Evolutionary conservation across 768 basidiomycete genomes (phyloP), one percentile per base, ranked within the genome.

Genomic region (Podaxis sp.): DNA sequence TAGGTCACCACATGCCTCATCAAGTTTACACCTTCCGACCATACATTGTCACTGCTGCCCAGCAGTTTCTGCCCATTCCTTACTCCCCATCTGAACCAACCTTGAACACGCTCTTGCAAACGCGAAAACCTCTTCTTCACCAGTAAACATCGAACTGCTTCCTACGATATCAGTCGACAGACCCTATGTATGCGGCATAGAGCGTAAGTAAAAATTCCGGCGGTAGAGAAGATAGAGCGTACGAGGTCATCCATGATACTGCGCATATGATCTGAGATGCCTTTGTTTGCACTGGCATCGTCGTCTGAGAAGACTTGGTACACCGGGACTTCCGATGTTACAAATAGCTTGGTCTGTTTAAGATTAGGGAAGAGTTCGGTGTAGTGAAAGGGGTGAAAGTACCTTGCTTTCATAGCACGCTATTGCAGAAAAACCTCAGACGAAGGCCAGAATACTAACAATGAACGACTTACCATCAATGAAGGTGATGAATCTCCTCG

Each of bases 181-280:
- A 20, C 95, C 95, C 93, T 96, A 66, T 36, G 46, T 30, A 52
- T 46, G n/a, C 7, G 30, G 37, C 60, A 56, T 22, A 36, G 33
- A 49, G 60, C 38, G 37, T 60, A 48, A 64, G 61, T 58, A 69
- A 17, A 58, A 26, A 33, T 8, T 49, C 20, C 3, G 12, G n/a
- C n/a, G 6, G 26, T 6, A 44, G 26, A 62, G 20, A 30, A 56
- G 44, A 52, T 53, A 65, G 48, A 58, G 73, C 77, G 67, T 58
- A 95, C 95, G n/a, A 98, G 83, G 70, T 98, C 96, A 67, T 97
- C 95, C 93, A 98, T 95, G 62, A 96, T 86, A 68, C 84, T 87
- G 28, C 95, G 86, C 91, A 95, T 93, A 72, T 97, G 93, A 69
- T 94, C 90, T 15, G 87, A 88, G 24, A 88, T 79, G 13, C 58